Percentiles rank a stretch among this genome's conserved stretches.
Conservation (phyloP, 129 eudicot species). For the Lactuca saligna region DNA sequence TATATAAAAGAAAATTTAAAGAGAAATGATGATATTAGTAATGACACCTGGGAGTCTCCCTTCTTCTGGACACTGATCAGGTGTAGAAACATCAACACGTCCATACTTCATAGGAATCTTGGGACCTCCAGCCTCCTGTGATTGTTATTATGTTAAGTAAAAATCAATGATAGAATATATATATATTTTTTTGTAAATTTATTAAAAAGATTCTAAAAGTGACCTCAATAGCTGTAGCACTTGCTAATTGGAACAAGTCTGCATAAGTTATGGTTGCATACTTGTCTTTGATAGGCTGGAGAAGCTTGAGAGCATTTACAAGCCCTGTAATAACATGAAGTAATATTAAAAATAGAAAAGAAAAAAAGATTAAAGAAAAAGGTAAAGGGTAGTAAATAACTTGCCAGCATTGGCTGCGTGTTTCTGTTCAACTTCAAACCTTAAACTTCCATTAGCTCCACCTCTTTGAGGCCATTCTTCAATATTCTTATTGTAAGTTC, state of each 20-base stretch:
- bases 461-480: constrained; percentile 97
- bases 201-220: constrained; percentile 15
- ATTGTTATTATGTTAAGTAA: constrained; percentile 4
- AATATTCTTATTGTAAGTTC: constrained; percentile 86
- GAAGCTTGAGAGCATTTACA: constrained; percentile 89
- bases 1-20: not conserved
- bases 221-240: constrained; percentile 99
- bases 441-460: constrained; percentile 96
- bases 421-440: constrained; percentile 85
- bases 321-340: constrained; percentile 65
- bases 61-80: constrained; percentile 97
- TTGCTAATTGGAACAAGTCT: constrained; percentile 88
- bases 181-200: not conserved
- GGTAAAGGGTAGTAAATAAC: constrained; percentile 11
- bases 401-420: constrained; percentile 98
- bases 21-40: constrained; percentile 8
- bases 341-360: not conserved
- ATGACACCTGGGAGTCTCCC: constrained; percentile 93
- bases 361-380: constrained; percentile 10
- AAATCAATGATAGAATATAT: not conserved
- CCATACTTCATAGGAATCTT: constrained; percentile 96
- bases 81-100: constrained; percentile 79
- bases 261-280: constrained; percentile 84
- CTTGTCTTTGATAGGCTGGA: constrained; percentile 94
- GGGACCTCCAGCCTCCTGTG: constrained; percentile 98